phyloP scores from a whole-genome alignment of 2,329 filamentous ascomycete species.

The Gremmenia infestans region DNA sequence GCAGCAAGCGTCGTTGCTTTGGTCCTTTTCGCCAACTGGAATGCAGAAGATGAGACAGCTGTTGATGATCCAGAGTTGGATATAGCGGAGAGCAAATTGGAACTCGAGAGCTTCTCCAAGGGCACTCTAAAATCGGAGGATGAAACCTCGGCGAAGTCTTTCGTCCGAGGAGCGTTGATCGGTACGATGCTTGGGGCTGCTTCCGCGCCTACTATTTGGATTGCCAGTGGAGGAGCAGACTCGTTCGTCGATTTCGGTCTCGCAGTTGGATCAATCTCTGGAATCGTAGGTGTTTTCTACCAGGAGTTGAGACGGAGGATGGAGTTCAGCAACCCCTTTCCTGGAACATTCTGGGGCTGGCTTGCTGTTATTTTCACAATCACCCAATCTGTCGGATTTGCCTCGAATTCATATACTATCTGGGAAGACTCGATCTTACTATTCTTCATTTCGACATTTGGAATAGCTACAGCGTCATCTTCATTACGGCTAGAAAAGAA shows the following conservation, averaged over 20 bases:
- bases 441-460: slow-evolving; percentile 88
- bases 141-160: slow-evolving; percentile 21
- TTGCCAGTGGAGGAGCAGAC: slow-evolving; percentile 8
- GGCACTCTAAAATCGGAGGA: slow-evolving; percentile 18
- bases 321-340: slow-evolving; percentile 50
- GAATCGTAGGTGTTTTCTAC: slow-evolving; percentile 38
- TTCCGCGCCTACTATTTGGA: slow-evolving; percentile 20
- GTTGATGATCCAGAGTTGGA: slow-evolving; percentile 56
- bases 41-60: slow-evolving; percentile 49
- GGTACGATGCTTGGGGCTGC: slow-evolving; percentile 24
- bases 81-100: slow-evolving; percentile 52
- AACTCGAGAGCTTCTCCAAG: slow-evolving; percentile 38
- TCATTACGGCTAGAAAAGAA: slow-evolving; percentile 67
- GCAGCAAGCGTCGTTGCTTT: slow-evolving; percentile 63
- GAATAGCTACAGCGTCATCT: slow-evolving; percentile 65
- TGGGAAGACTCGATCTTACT: slow-evolving; percentile 96
- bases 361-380: slow-evolving; percentile 73
- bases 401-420: slow-evolving; percentile 96
- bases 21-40: slow-evolving; percentile 64
- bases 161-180: slow-evolving; percentile 23
- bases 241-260: slow-evolving; percentile 21
- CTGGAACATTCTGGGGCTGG: slow-evolving; percentile 84
- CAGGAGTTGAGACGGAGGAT: slow-evolving; percentile 20
- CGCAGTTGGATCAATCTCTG: slow-evolving; percentile 20
- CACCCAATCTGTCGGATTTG: slow-evolving; percentile 89